phyloP scores from a whole-genome alignment of 139 green algal species.

The Desmodesmus armatus region DNA sequence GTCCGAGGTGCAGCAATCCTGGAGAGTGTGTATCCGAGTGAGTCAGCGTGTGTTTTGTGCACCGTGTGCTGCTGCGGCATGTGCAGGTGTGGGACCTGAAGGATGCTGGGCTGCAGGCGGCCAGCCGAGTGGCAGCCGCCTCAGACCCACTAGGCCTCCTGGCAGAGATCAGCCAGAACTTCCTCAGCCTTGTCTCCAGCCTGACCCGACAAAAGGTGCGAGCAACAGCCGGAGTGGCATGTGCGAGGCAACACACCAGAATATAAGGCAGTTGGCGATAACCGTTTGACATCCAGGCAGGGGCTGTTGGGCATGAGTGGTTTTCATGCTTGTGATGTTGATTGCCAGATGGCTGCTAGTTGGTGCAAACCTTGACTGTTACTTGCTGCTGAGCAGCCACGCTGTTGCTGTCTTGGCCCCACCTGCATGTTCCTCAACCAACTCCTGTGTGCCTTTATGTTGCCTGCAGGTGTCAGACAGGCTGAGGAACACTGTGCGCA shows the following conservation, averaged over 20 bases:
- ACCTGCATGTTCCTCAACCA: background rate
- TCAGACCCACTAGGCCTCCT: conserved; percentile 83
- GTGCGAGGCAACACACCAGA: background rate
- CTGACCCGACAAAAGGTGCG: conserved; percentile 65
- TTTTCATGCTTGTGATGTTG: background rate
- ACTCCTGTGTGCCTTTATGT: background rate
- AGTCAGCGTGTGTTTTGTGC: too few species aligned
- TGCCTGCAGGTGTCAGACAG: conserved; percentile 15
- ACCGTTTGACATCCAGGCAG: too few species aligned
- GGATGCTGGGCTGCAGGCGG: conserved; percentile 89
- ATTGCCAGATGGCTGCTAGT: background rate
- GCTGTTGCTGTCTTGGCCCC: background rate
- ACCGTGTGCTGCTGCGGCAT: conserved; percentile 23
- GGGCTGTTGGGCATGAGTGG: background rate
- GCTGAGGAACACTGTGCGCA: background rate
- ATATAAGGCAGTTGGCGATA: background rate
- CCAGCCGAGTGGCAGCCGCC: conserved; percentile 51
- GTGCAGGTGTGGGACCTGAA: conserved; percentile 87
- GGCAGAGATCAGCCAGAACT: conserved; percentile 87
- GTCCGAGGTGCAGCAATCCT: too few species aligned
- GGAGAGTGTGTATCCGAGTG: too few species aligned
- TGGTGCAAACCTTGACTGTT: background rate
- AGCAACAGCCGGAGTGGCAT: background rate
- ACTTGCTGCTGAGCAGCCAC: background rate
- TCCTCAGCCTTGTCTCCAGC: conserved; percentile 81